Percentiles rank a stretch among this genome's conserved stretches.
phyloP scores from a whole-genome alignment of 768 basidiomycete species.

The Amanita subjunquillea region DNA sequence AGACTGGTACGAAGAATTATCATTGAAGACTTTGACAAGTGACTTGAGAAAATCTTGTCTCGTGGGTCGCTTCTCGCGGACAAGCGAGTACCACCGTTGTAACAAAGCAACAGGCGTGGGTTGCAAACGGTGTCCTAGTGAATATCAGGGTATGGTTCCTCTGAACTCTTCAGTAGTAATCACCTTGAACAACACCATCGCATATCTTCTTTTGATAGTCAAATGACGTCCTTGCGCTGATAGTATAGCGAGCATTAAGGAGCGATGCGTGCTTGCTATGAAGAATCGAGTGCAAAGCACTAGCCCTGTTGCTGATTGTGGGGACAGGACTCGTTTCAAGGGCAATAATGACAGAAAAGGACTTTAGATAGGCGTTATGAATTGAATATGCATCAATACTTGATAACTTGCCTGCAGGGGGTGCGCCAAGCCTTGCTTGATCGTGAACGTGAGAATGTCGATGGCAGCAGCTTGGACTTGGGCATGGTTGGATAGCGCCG shows the following conservation, averaged over 20 bases:
- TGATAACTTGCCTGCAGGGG: constrained; percentile 63
- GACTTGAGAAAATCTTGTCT: constrained; percentile 84
- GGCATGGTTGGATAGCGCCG: constrained; percentile 60
- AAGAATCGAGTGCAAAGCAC: constrained; percentile 67
- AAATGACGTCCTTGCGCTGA: constrained; percentile 75
- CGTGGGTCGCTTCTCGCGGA: constrained; percentile 81
- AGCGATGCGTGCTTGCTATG: constrained; percentile 87
- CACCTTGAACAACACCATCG: constrained; percentile 44
- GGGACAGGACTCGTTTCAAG: constrained; percentile 75
- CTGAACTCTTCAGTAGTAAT: background rate
- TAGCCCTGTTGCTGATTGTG: constrained; percentile 62
- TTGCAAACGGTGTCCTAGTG: constrained; percentile 54
- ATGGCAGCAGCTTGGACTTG: constrained; percentile 77
- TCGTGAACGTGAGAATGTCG: constrained; percentile 86
- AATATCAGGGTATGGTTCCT: background rate
- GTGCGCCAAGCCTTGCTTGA: constrained; percentile 92
- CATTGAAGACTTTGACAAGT: constrained; percentile 75
- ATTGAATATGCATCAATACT: background rate
- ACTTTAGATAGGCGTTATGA: constrained; percentile 30
- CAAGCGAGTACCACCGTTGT: constrained; percentile 83
- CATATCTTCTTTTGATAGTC: constrained; percentile 65
- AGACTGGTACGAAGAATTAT: constrained; percentile 43
- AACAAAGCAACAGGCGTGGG: constrained; percentile 65
- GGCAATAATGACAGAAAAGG: constrained; percentile 85
- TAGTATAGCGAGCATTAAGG: constrained; percentile 74